Evolutionary conservation across 306 rosid species (phyloP), one percentile per base, ranked within the genome.

Genomic region (Rosa chinensis): DNA sequence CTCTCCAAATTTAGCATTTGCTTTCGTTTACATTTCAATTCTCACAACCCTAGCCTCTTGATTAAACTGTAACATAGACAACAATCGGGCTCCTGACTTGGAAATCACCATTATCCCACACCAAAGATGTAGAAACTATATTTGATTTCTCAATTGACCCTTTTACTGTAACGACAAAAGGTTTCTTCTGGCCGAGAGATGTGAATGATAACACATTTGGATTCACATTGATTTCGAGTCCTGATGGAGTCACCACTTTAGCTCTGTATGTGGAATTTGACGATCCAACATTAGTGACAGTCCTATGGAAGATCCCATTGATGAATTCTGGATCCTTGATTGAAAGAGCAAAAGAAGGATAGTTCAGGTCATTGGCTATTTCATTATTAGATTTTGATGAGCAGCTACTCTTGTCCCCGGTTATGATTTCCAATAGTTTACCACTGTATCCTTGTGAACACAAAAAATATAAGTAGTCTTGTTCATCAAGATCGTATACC

Each of bases 11-110:
- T 32, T 32, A 40, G 44, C 44, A 4, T 40, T 40, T 40, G 7
- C 7, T 40, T 6, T 40, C 7, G 44, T 6, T 40, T 40, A 40
- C 44, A 5, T 4, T 40, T 40, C 7, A 40, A 40, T 40, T 40
- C 6, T 4, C 44, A 40, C 44, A 40, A 0, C 44, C 7, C 7
- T 40, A 40, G 37, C 37, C 37, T 32, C 37, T 32, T 32, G 7
- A 40, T 40, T 40, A 40, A 40, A 40, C 5, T 40, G 3, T 6
- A 4, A 73, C 18, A 64, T 80, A 66, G 5, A 86, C 86, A 44
- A 80, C 53, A 61, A 88, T 83, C 50, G 90, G 92, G 39, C 90
- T 88, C 50, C 87, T 85, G 48, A 88, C 88, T 78, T 83, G 82
- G 74, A 56, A 63, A 0, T 43, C 21, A 12, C 88, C 88, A 71